Conservation (phyloP, 2,329 filamentous ascomycete genomes). For the Aspergillus piperis region DNA sequence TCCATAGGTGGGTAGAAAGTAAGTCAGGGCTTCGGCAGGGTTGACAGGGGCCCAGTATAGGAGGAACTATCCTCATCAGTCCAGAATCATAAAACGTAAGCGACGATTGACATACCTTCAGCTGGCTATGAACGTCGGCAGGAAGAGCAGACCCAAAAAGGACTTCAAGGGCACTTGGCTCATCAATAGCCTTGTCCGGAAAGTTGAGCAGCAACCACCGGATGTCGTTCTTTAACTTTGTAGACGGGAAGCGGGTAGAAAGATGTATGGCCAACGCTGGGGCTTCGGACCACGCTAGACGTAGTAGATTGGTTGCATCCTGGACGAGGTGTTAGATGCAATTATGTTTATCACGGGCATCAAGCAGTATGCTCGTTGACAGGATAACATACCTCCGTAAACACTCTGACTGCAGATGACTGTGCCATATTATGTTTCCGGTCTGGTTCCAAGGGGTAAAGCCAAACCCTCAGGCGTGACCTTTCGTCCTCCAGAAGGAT, state of each 20-base stretch:
- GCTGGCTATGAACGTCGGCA: conserved; percentile 75
- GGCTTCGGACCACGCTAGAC: conserved; percentile 83
- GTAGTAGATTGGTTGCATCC: conserved; percentile 66
- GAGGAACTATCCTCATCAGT: conserved; percentile 63
- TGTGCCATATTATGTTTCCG: conserved; percentile 55
- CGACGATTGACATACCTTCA: conserved; percentile 63
- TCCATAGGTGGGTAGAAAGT: conserved; percentile 86
- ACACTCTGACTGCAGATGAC: conserved; percentile 44
- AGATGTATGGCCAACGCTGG: conserved; percentile 87
- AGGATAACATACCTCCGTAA: conserved; percentile 40
- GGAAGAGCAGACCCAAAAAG: conserved; percentile 77
- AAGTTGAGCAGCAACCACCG: conserved; percentile 78
- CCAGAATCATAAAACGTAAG: background rate
- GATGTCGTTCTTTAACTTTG: conserved; percentile 71
- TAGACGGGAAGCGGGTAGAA: conserved; percentile 73
- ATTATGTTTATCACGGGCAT: background rate
- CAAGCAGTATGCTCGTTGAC: background rate
- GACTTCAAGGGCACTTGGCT: conserved; percentile 80
- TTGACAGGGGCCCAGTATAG: conserved; percentile 92
- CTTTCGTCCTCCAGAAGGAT: conserved; percentile 83
- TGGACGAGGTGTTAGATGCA: conserved; percentile 31
- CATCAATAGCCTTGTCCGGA: conserved; percentile 76
- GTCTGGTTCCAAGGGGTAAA: conserved; percentile 72
- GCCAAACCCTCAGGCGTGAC: conserved; percentile 82
- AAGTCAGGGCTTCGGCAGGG: conserved; percentile 87